These are phyloP conservation scores for Gossypium longicalyx DNA, from an alignment of 345 rosid species.

Conservation along the genomic window DNA sequence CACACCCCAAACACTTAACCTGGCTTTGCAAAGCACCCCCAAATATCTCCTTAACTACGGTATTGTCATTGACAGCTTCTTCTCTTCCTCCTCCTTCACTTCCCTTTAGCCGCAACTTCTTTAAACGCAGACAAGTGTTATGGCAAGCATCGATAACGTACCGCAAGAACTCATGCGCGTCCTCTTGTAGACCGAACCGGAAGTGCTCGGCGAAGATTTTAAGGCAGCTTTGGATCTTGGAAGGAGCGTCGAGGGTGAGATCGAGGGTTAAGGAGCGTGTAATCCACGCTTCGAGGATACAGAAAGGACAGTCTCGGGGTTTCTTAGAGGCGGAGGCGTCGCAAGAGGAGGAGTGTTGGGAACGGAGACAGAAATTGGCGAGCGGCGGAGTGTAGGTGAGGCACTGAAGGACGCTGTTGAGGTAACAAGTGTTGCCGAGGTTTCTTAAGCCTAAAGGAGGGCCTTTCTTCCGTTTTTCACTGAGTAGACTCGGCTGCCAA, in stretches of 20 bases:
- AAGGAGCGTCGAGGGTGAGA: slow-evolving; percentile 54
- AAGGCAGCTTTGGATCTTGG: slow-evolving; percentile 61
- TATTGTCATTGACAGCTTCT: slow-evolving; percentile 32
- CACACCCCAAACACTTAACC: slow-evolving; percentile 89
- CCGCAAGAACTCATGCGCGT: slow-evolving; percentile 93
- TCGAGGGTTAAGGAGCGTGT: slow-evolving; percentile 67
- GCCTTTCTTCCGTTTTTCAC: slow-evolving; percentile 66
- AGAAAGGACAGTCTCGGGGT: slow-evolving; percentile 85
- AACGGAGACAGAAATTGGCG: slow-evolving; percentile 89
- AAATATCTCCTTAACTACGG: slow-evolving; percentile 81
- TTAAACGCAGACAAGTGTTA: slow-evolving; percentile 79
- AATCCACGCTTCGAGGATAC: slow-evolving; percentile 76
- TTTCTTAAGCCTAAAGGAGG: slow-evolving; percentile 89
- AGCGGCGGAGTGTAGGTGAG: slow-evolving; percentile 98
- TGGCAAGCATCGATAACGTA: slow-evolving; percentile 95
- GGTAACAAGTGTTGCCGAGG: slow-evolving; percentile 97
- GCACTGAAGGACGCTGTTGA: slow-evolving; percentile 90
- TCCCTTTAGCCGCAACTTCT: slow-evolving; percentile 65
- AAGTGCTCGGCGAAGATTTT: slow-evolving; percentile 70
- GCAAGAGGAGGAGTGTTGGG: slow-evolving; percentile 79
- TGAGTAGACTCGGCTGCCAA: slow-evolving; percentile 90
- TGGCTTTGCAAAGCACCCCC: slow-evolving; percentile 97
- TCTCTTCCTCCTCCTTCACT: not conserved
- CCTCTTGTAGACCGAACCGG: slow-evolving; percentile 82
- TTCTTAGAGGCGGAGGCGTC: slow-evolving; percentile 51